Evolutionary conservation across 805 yeast genomes (phyloP), one percentile per base, ranked within the genome.

Genomic region (Wickerhamomyces subpelliculosus): DNA sequence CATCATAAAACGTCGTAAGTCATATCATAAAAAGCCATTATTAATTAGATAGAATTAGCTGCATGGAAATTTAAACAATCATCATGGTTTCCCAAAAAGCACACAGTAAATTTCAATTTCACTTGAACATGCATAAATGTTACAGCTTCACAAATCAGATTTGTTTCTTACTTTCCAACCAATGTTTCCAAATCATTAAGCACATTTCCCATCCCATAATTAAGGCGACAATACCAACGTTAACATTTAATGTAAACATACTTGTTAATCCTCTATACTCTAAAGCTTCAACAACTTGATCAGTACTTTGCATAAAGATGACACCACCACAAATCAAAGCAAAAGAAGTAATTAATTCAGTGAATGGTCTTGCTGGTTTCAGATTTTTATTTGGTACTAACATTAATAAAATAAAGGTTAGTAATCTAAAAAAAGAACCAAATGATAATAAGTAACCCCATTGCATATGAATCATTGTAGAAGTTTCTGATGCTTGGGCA

Each of bases 391-490:
- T 47, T 52, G 71, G 66, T 17, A 61, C 57, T 33, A 80, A 62
- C 49, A 71, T 67, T 52, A 83, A 52, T 39, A 84, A 50, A 4
- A 75, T 33, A 49, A 79, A 78, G 0, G 95, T 81, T 31, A 74
- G 37, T 13, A 83, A 60, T 46, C 98, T 72, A 60, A 89, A 77
- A 11, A 78, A 72, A 3, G 96, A 83, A 2, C 88, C 97, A 48
- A 75, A 73, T n/a, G 89, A 73, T 41, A 93, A 69, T 52, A 93
- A 61, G 41, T 73, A 70, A 8, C 98, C 98, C 98, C 98, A 93
- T 62, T 88, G 97, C 38, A 73, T 65, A 59, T 93, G 98, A 44
- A 93, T 75, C 14, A 62, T 67, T 3, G 97, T 87, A 3, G 96
- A 80, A 24, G 83, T 70, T 38, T 58, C 67, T 1, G 93, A 80